Percentiles rank a stretch among this genome's conserved stretches.
Evolutionary conservation across 1,139 yeast species (phyloP).

Genomic region (Komagataea norvegica): DNA sequence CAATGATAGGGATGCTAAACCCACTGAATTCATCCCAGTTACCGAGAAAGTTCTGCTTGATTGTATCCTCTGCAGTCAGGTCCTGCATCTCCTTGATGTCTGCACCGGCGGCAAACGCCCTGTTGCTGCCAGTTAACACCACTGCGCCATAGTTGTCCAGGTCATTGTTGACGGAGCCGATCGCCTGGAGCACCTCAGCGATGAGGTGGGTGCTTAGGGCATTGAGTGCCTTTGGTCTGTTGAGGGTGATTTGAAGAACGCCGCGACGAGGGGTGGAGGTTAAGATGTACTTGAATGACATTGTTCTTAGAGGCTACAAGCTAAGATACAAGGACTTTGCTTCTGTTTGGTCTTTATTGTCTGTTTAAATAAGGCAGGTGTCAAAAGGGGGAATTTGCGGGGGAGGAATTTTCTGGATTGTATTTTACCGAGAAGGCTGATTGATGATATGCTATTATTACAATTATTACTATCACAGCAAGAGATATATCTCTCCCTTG

Average conservation of each 20-base stretch:
- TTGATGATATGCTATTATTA: too few species aligned
- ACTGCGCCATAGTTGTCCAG: constrained; percentile 38
- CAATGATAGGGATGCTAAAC: constrained; percentile 42
- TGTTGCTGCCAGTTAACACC: constrained; percentile 42
- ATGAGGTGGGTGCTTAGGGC: constrained; percentile 52
- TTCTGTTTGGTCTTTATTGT: too few species aligned
- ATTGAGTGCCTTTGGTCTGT: constrained; percentile 62
- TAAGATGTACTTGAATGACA: constrained; percentile 35
- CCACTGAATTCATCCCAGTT: constrained; percentile 25
- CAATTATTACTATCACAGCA: not conserved
- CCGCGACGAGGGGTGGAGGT: constrained; percentile 38
- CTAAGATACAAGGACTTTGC: too few species aligned
- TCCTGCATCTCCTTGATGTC: constrained; percentile 47
- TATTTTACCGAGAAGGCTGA: too few species aligned
- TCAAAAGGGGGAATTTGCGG: not conserved
- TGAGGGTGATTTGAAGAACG: constrained; percentile 48
- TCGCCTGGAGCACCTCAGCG: constrained; percentile 38
- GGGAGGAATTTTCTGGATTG: too few species aligned
- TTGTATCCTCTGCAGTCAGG: constrained; percentile 15
- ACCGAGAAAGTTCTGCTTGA: constrained; percentile 14
- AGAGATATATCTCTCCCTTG: constrained; percentile 19
- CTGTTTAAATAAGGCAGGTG: not conserved
- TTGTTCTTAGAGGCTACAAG: not conserved
- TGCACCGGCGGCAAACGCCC: constrained; percentile 52
- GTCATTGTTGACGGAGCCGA: constrained; percentile 36